Evolutionary conservation across 1,284 basidiomycete species (phyloP).

Genomic region (Abortiporus biennis): DNA sequence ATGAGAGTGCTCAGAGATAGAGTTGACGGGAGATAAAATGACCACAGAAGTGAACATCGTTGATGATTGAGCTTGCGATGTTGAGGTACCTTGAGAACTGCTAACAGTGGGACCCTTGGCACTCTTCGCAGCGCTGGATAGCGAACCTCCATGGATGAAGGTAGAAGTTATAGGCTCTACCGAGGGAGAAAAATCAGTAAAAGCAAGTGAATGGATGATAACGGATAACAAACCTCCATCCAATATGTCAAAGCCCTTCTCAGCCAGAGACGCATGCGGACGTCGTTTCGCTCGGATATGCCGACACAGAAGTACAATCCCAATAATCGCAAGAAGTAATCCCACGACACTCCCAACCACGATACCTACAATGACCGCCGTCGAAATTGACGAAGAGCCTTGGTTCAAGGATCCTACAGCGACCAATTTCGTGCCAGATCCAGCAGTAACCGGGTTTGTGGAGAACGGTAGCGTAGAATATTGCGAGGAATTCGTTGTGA

Average conservation of each 20-base stretch:
- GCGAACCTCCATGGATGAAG: too few relatives aligned
- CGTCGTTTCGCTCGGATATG: not conserved
- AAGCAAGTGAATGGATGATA: too few relatives aligned
- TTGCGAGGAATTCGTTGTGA: not conserved
- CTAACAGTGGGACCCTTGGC: too few relatives aligned
- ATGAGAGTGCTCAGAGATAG: too few relatives aligned
- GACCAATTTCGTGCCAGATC: too few relatives aligned
- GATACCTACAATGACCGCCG: slow-evolving; percentile 4
- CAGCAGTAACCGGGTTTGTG: not conserved
- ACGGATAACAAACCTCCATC: slow-evolving; percentile 2
- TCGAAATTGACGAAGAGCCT: too few relatives aligned
- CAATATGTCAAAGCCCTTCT: slow-evolving; percentile 1
- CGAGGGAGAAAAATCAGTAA: too few relatives aligned
- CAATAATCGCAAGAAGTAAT: not conserved
- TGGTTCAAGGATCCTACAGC: too few relatives aligned
- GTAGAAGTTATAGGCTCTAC: too few relatives aligned
- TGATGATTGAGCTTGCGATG: not conserved
- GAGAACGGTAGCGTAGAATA: not conserved
- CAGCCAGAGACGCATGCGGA: not conserved
- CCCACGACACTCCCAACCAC: not conserved
- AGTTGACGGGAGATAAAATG: not conserved
- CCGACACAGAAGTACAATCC: not conserved
- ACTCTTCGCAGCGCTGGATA: too few relatives aligned
- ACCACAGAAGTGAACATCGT: slow-evolving; percentile 10
- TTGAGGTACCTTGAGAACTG: not conserved